Conservation (phyloP, 2,329 filamentous ascomycete genomes). For the Sphaerulina vaccinii region DNA sequence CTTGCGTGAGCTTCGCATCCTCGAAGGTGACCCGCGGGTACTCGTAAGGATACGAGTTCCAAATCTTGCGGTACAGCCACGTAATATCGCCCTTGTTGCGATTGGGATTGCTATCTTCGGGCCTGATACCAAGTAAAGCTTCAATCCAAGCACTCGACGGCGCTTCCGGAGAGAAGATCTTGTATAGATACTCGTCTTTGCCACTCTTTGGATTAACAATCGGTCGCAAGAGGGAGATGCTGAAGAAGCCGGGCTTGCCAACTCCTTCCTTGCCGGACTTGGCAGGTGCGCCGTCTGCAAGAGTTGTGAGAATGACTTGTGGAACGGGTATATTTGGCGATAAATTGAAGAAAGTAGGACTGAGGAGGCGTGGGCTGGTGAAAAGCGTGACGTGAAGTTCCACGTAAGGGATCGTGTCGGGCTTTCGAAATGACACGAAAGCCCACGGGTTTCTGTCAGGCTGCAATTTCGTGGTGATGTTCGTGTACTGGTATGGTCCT, state of each 20-base stretch:
- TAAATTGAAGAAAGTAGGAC: slow-evolving; percentile 70
- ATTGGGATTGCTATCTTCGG: slow-evolving; percentile 20
- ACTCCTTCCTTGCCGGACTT: slow-evolving; percentile 54
- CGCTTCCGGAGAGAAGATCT: slow-evolving; percentile 61
- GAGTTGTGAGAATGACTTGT: slow-evolving; percentile 77
- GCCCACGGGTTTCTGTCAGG: too few relatives aligned
- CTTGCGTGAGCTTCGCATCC: slow-evolving; percentile 65
- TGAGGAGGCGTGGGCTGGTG: slow-evolving; percentile 71
- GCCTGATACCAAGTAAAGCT: slow-evolving; percentile 45
- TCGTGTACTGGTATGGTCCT: slow-evolving; percentile 65
- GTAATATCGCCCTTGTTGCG: slow-evolving; percentile 54
- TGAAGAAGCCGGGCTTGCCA: slow-evolving; percentile 79
- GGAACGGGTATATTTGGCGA: slow-evolving; percentile 60
- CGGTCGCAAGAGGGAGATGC: slow-evolving; percentile 70
- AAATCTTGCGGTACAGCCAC: slow-evolving; percentile 75
- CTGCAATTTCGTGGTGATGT: slow-evolving; percentile 3
- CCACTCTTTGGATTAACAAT: slow-evolving; percentile 52
- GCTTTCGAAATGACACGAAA: slow-evolving; percentile 45
- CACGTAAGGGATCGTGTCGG: slow-evolving; percentile 82
- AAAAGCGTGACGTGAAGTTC: slow-evolving; percentile 87
- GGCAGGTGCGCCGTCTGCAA: slow-evolving; percentile 60
- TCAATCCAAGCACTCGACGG: slow-evolving; percentile 50
- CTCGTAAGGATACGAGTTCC: slow-evolving; percentile 82
- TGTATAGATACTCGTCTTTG: slow-evolving; percentile 59
- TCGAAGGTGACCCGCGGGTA: slow-evolving; percentile 87